phyloP scores from a whole-genome alignment of 2,329 filamentous ascomycete genomes.

The Magnaporthiopsis poae region DNA sequence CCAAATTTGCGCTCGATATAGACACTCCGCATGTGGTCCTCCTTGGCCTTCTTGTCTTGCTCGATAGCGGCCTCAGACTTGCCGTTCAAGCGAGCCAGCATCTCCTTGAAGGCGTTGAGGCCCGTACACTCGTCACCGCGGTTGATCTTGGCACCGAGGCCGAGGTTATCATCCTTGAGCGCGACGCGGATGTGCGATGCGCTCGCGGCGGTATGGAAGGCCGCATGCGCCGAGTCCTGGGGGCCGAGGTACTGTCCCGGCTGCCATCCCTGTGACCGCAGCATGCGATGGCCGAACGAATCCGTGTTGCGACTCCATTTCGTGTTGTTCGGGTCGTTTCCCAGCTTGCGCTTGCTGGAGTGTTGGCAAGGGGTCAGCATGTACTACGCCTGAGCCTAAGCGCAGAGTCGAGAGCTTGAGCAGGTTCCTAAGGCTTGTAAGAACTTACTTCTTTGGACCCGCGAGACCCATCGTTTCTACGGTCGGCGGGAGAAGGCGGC shows the following conservation, averaged over 20 bases:
- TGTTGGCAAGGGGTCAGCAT: slow-evolving; percentile 9
- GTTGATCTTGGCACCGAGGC: slow-evolving; percentile 71
- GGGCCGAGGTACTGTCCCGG: slow-evolving; percentile 76
- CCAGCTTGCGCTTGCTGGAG: slow-evolving; percentile 55
- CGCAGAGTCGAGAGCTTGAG: not conserved
- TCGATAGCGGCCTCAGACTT: slow-evolving; percentile 65
- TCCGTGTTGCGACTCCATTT: slow-evolving; percentile 76
- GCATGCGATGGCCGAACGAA: slow-evolving; percentile 81
- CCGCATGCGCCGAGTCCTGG: slow-evolving; percentile 62
- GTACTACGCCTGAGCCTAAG: not conserved
- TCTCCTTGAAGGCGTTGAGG: slow-evolving; percentile 73
- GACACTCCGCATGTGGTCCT: slow-evolving; percentile 60
- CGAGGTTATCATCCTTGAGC: slow-evolving; percentile 83
- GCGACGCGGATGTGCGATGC: slow-evolving; percentile 75
- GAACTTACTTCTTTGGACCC: slow-evolving; percentile 53
- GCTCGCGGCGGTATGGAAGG: slow-evolving; percentile 69
- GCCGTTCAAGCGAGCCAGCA: slow-evolving; percentile 82
- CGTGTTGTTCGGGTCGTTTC: slow-evolving; percentile 89
- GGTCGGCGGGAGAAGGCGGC: too few relatives aligned
- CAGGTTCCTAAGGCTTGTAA: not conserved
- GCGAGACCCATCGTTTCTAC: slow-evolving; percentile 54
- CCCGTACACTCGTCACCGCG: slow-evolving; percentile 73
- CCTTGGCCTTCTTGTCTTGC: slow-evolving; percentile 57
- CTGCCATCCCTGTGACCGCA: slow-evolving; percentile 81
- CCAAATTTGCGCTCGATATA: slow-evolving; percentile 72